Conservation (phyloP, 2,329 filamentous ascomycete species). For the Parastagonospora nodorum region DNA sequence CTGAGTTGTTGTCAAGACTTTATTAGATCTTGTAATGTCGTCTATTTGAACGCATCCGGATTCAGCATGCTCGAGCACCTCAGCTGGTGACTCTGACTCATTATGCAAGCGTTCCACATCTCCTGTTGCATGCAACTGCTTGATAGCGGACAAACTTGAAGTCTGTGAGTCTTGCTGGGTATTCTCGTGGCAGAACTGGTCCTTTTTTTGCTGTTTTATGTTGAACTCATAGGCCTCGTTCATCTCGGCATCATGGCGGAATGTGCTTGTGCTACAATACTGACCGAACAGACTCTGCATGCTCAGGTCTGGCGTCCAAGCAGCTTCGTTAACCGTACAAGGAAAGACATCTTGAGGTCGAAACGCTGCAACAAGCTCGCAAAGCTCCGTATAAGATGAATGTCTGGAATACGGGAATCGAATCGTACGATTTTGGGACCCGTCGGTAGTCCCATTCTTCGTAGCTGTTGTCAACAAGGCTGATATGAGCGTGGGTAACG, state of each 20-base stretch:
- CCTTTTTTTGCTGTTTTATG: conserved; percentile 8
- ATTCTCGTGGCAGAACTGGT: conserved; percentile 13
- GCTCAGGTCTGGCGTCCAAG: conserved; percentile 68
- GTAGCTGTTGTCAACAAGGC: conserved; percentile 25
- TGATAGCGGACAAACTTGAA: conserved; percentile 2
- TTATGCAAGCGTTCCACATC: too few species aligned
- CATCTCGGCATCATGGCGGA: conserved; percentile 70
- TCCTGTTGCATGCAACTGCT: neutral
- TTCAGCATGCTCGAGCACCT: neutral
- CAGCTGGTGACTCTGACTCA: neutral
- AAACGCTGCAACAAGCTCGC: conserved; percentile 70
- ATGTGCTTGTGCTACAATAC: conserved; percentile 65
- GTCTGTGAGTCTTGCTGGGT: conserved; percentile 20
- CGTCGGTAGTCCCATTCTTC: neutral
- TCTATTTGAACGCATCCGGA: neutral
- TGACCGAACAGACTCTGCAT: conserved; percentile 74
- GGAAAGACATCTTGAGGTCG: conserved; percentile 79
- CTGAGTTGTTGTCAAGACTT: too few species aligned
- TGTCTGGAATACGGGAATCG: conserved; percentile 87
- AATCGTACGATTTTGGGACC: conserved; percentile 28
- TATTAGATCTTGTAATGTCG: neutral
- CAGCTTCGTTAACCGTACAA: conserved; percentile 68
- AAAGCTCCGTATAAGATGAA: conserved; percentile 82
- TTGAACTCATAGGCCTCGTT: conserved; percentile 38
- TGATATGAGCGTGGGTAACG: conserved; percentile 40